A percentile compares a stretch with the other conserved stretches of the same genome.
phyloP scores from a whole-genome alignment of 306 rosid genomes.

The Psophocarpus tetragonolobus region DNA sequence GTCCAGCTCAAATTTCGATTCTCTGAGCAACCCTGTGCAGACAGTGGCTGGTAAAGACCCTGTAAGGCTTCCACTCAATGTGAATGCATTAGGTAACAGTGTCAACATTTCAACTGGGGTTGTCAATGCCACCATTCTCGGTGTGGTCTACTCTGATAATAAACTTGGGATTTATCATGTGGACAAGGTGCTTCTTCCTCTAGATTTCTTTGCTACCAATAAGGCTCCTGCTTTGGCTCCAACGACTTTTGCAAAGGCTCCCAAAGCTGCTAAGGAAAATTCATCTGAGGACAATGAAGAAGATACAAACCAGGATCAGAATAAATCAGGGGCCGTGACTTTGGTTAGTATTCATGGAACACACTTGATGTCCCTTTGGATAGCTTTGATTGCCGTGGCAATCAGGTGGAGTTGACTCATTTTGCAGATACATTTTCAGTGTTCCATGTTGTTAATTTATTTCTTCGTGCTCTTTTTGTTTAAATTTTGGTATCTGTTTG shows the following conservation, averaged over 20 bases:
- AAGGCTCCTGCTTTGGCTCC: slow-evolving; percentile 58
- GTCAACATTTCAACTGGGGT: slow-evolving; percentile 66
- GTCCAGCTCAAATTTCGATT: slow-evolving; percentile 32
- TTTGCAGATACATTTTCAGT: background rate
- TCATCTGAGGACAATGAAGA: slow-evolving; percentile 29
- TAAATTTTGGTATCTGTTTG: background rate
- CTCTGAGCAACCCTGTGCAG: slow-evolving; percentile 40
- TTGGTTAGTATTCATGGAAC: slow-evolving; percentile 19
- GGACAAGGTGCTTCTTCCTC: slow-evolving; percentile 66
- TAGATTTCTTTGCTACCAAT: slow-evolving; percentile 48
- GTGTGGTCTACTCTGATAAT: slow-evolving; percentile 51
- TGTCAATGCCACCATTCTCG: slow-evolving; percentile 51
- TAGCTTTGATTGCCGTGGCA: slow-evolving; percentile 24
- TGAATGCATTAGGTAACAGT: slow-evolving; percentile 49
- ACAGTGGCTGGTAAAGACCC: slow-evolving; percentile 32
- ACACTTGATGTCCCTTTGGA: slow-evolving; percentile 26
- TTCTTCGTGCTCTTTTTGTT: background rate
- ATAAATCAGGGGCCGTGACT: slow-evolving; percentile 44
- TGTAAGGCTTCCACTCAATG: slow-evolving; percentile 39
- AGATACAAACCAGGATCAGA: slow-evolving; percentile 32
- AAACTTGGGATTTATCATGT: slow-evolving; percentile 59
- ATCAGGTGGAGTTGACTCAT: slow-evolving; percentile 27
- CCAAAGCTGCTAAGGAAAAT: slow-evolving; percentile 43
- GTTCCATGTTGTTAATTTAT: background rate
- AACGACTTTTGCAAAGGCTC: slow-evolving; percentile 42